Conservation (phyloP, 345 rosid genomes). For the Rhodamnia argentea region DNA sequence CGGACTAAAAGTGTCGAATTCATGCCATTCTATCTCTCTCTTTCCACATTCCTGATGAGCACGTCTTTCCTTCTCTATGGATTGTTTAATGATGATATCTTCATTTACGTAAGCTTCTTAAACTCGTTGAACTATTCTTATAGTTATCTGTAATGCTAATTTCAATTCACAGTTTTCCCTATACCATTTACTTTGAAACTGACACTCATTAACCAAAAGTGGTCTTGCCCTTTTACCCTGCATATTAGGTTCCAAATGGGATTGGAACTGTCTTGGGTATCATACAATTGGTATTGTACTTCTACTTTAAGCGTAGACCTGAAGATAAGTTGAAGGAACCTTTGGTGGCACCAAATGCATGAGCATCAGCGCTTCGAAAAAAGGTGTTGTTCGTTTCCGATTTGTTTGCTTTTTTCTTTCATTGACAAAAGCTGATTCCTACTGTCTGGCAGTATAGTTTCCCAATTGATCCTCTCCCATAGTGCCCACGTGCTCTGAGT, state of each 20-base stretch:
- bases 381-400: neutral
- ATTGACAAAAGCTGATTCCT: neutral
- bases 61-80: constrained; percentile 61
- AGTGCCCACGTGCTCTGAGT: neutral
- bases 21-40: constrained; percentile 83
- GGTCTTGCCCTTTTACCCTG: neutral
- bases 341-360: constrained; percentile 31
- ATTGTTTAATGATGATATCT: constrained; percentile 51
- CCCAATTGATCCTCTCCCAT: neutral
- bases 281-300: constrained; percentile 51
- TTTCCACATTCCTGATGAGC: constrained; percentile 83
- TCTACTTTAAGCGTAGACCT: constrained; percentile 32
- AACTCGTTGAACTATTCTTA: neutral
- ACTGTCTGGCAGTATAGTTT: neutral
- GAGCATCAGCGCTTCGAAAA: neutral
- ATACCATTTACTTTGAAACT: neutral
- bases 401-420: neutral
- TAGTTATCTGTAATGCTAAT: neutral
- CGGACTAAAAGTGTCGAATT: constrained; percentile 71
- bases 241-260: constrained; percentile 70
- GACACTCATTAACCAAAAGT: neutral
- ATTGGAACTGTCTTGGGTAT: constrained; percentile 66
- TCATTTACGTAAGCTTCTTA: constrained; percentile 47
- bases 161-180: neutral
- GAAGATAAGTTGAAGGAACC: constrained; percentile 24